Conservation (phyloP, 306 rosid species). For the Malus fusca region DNA sequence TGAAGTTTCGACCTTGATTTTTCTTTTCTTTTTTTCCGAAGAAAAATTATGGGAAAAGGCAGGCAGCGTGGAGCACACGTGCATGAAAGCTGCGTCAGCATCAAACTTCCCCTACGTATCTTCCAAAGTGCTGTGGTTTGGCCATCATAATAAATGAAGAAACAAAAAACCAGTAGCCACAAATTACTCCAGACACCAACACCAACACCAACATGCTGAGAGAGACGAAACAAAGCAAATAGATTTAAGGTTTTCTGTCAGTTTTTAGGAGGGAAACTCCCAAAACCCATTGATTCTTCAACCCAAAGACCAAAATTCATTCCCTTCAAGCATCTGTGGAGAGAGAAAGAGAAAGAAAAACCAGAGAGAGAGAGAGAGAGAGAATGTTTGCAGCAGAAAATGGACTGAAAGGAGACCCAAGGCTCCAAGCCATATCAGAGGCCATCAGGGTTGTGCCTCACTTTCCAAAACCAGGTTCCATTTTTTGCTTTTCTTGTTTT, state of each 20-base stretch:
- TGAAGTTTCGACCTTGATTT: too few species aligned
- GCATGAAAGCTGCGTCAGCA: constrained; percentile 17
- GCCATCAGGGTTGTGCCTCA: constrained; percentile 95
- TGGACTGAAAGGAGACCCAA: constrained; percentile 94
- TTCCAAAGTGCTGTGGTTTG: constrained; percentile 25
- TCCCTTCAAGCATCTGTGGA: background rate
- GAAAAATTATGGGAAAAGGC: background rate
- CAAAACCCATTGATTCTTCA: background rate
- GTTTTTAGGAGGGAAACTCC: constrained; percentile 19
- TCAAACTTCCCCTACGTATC: background rate
- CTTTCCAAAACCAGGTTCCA: constrained; percentile 77
- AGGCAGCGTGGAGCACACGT: background rate
- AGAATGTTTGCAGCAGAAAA: constrained; percentile 90
- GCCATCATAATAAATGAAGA: constrained; percentile 26
- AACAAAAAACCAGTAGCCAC: constrained; percentile 15
- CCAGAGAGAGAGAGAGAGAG: background rate
- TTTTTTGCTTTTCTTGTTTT: background rate
- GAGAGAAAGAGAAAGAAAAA: background rate
- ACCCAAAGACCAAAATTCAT: background rate
- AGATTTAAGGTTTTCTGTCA: background rate
- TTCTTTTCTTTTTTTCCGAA: too few species aligned
- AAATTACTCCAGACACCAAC: background rate
- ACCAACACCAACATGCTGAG: background rate
- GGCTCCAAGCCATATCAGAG: constrained; percentile 75
- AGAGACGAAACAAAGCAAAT: background rate